Conservation (phyloP, 768 basidiomycete species). For the Myochromella boudieri region DNA sequence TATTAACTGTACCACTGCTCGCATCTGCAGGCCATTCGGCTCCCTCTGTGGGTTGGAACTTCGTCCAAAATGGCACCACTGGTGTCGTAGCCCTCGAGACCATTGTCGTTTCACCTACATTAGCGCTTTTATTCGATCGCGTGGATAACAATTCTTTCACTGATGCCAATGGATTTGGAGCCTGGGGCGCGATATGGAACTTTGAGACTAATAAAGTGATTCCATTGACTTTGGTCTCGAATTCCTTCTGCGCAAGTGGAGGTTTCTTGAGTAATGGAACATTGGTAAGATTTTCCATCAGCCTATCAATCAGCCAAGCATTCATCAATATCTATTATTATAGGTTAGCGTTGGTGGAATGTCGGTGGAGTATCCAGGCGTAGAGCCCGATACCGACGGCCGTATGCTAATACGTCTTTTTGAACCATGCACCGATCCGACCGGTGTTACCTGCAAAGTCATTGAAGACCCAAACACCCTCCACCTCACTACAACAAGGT, state of each 20-base stretch:
- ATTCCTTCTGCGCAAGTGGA: conserved; percentile 43
- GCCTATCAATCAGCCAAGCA: too few relatives aligned
- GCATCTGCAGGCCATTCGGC: too few relatives aligned
- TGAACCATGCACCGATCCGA: conserved; percentile 34
- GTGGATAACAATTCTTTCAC: conserved; percentile 35
- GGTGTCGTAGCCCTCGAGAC: conserved; percentile 20
- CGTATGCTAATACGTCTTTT: conserved; percentile 37
- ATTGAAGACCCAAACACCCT: conserved; percentile 34
- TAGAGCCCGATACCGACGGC: conserved; percentile 25
- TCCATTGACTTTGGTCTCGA: conserved; percentile 31
- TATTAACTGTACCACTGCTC: too few relatives aligned
- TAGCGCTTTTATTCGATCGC: conserved; percentile 16
- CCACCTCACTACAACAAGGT: conserved; percentile 35
- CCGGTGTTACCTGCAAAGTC: conserved; percentile 29
- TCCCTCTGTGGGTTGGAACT: conserved; percentile 17
- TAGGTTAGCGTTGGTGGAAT: conserved; percentile 17
- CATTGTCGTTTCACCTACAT: conserved; percentile 22
- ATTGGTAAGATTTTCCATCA: background rate
- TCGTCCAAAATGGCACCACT: conserved; percentile 20
- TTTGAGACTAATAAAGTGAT: conserved; percentile 35
- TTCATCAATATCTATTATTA: too few relatives aligned
- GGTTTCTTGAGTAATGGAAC: conserved; percentile 40
- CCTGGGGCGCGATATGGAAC: conserved; percentile 44
- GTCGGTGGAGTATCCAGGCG: conserved; percentile 23
- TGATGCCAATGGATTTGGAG: conserved; percentile 38